Percentiles rank a stretch among this genome's conserved stretches.
phyloP scores from a whole-genome alignment of 2,329 filamentous ascomycete species.

The Verticillium klebahnii region DNA sequence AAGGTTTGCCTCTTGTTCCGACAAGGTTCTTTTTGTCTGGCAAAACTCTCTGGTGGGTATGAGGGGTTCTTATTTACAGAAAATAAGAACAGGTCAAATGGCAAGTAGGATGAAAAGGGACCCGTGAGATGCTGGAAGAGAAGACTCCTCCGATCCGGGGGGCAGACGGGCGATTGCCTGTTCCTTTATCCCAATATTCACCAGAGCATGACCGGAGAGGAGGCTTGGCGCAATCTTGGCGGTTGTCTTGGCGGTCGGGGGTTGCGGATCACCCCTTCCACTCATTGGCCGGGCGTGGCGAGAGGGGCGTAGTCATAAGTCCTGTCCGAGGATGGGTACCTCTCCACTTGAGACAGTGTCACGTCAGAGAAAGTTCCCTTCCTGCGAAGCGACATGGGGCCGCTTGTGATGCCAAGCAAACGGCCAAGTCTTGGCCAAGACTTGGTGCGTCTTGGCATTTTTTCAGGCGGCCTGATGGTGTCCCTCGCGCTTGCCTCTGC shows the following conservation, averaged over 20 bases:
- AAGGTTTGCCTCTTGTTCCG: neutral
- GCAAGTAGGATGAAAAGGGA: neutral
- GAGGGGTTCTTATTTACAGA: neutral
- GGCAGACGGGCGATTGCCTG: neutral
- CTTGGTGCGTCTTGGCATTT: conserved; percentile 5
- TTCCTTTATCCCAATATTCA: conserved; percentile 2
- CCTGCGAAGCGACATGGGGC: neutral
- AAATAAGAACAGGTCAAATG: neutral
- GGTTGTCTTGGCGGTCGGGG: conserved; percentile 3
- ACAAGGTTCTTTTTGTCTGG: neutral
- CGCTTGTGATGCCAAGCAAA: conserved; percentile 1
- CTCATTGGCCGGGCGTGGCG: neutral
- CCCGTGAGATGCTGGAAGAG: neutral
- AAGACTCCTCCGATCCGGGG: neutral
- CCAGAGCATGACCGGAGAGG: conserved; percentile 1
- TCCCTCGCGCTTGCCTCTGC: neutral
- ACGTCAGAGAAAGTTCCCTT: neutral
- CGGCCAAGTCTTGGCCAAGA: conserved; percentile 5
- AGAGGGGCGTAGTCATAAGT: neutral
- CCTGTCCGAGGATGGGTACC: neutral
- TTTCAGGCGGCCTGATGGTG: neutral
- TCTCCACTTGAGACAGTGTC: neutral
- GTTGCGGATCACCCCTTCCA: neutral
- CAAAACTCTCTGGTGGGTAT: neutral
- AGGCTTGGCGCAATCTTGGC: conserved; percentile 4